Conservation (phyloP, 106 monocot genomes). For the Apostasia shenzhenica region DNA sequence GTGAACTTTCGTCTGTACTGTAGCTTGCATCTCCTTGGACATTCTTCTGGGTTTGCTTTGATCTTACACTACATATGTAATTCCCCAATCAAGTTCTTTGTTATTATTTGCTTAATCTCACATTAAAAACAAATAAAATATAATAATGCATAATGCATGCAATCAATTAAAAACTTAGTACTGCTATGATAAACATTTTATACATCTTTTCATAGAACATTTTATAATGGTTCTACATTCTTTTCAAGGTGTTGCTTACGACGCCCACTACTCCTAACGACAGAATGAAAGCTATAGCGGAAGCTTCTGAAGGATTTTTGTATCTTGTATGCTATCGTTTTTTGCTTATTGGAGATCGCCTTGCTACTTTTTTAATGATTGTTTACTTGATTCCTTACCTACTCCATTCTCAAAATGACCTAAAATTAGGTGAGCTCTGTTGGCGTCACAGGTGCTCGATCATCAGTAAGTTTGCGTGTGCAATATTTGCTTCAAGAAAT, state of each 20-base stretch:
- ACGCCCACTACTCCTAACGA: conserved; percentile 62
- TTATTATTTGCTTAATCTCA: too few species aligned
- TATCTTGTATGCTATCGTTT: conserved; percentile 46
- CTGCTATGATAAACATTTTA: background rate
- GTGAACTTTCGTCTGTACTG: too few species aligned
- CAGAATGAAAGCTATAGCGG: conserved; percentile 55
- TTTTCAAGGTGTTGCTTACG: conserved; percentile 46
- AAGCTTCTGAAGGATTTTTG: conserved; percentile 78
- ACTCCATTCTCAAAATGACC: background rate
- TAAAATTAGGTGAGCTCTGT: conserved; percentile 42
- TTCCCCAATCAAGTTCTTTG: too few species aligned
- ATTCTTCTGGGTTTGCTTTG: too few species aligned
- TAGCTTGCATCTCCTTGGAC: too few species aligned
- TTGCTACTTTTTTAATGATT: conserved; percentile 2
- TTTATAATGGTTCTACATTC: too few species aligned
- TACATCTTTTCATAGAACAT: too few species aligned
- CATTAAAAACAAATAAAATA: too few species aligned
- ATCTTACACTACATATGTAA: too few species aligned
- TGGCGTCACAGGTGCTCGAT: conserved; percentile 53
- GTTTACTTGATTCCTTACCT: background rate
- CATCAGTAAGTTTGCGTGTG: conserved; percentile 38
- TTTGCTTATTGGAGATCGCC: background rate
- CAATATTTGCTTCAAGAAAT: conserved; percentile 38
- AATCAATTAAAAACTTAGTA: too few species aligned
- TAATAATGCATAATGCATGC: too few species aligned